Evolutionary conservation across 140 eudicot genomes (phyloP).

Genomic region (Bidens hawaiensis): DNA sequence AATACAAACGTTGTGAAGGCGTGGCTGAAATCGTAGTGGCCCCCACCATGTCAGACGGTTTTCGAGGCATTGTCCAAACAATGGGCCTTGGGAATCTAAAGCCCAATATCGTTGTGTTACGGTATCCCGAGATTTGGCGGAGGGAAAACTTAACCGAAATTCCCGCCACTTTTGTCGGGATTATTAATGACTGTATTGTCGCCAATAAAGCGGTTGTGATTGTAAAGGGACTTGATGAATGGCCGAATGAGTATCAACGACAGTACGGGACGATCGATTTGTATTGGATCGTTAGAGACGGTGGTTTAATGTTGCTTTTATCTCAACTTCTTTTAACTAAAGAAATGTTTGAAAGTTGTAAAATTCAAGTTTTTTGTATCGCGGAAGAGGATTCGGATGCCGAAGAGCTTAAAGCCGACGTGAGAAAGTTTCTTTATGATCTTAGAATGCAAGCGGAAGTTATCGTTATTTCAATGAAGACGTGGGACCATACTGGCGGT

Average conservation of each 20-base stretch:
- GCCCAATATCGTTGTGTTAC: slow-evolving; percentile 92
- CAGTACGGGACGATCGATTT: slow-evolving; percentile 93
- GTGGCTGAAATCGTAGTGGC: slow-evolving; percentile 99
- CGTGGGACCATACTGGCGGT: slow-evolving; percentile 65
- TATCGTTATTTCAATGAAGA: slow-evolving; percentile 83
- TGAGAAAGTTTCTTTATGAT: slow-evolving; percentile 88
- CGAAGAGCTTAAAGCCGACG: slow-evolving; percentile 87
- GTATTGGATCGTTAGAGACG: slow-evolving; percentile 98
- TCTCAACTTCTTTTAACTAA: slow-evolving; percentile 97
- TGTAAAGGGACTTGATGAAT: slow-evolving; percentile 97
- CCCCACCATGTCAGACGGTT: slow-evolving; percentile 91
- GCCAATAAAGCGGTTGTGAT: slow-evolving; percentile 98
- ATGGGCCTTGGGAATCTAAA: slow-evolving; percentile 99
- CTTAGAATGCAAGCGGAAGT: slow-evolving; percentile 98
- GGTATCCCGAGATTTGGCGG: slow-evolving; percentile 98
- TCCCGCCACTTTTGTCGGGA: slow-evolving; percentile 93
- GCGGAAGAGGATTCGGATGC: slow-evolving; percentile 98
- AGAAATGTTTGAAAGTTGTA: slow-evolving; percentile 93
- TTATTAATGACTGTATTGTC: slow-evolving; percentile 90
- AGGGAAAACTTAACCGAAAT: slow-evolving; percentile 86
- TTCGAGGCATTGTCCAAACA: slow-evolving; percentile 87
- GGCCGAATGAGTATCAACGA: slow-evolving; percentile 96
- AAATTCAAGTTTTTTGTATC: slow-evolving; percentile 93
- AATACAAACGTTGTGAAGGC: slow-evolving; percentile 98
- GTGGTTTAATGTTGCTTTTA: slow-evolving; percentile 94